Percentiles rank a stretch among this genome's conserved stretches.
These are phyloP conservation scores for Claviceps sp. DNA, from an alignment of 2,329 filamentous ascomycete species.

Conservation along the genomic window DNA sequence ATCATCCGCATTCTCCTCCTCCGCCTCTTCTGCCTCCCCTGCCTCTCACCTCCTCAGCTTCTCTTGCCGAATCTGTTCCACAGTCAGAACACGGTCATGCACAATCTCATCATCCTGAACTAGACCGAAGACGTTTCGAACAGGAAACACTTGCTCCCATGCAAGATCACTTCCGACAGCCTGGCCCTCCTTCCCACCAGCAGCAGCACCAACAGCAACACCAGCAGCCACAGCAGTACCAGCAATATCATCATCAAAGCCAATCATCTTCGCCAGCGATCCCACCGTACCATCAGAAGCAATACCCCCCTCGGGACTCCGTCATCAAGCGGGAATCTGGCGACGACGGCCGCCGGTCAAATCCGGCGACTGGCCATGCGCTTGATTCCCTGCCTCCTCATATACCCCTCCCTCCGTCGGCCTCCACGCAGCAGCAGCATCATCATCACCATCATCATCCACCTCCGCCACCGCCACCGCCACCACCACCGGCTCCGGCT, in stretches of 20 bases:
- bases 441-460: neutral
- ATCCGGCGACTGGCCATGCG: conserved; percentile 33
- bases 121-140: conserved; percentile 43
- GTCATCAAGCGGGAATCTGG: conserved; percentile 43
- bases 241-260: conserved; percentile 10
- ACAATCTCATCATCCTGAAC: conserved; percentile 25
- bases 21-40: neutral
- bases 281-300: conserved; percentile 26
- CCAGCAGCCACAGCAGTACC: conserved; percentile 8
- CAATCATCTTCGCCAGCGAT: conserved; percentile 31
- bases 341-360: conserved; percentile 39
- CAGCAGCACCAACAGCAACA: conserved; percentile 10
- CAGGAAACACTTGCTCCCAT: conserved; percentile 40
- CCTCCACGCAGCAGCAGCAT: conserved; percentile 11
- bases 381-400: conserved; percentile 21
- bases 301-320: conserved; percentile 35
- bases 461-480: neutral
- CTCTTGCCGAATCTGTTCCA: conserved; percentile 13
- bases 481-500: neutral
- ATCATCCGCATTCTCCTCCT: neutral
- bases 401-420: conserved; percentile 18
- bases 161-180: conserved; percentile 35
- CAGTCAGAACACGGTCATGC: conserved; percentile 17
- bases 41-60: neutral
- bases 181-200: conserved; percentile 8